Conservation (phyloP, 352 stramenopile species). For the Aphanomyces stellatus region DNA sequence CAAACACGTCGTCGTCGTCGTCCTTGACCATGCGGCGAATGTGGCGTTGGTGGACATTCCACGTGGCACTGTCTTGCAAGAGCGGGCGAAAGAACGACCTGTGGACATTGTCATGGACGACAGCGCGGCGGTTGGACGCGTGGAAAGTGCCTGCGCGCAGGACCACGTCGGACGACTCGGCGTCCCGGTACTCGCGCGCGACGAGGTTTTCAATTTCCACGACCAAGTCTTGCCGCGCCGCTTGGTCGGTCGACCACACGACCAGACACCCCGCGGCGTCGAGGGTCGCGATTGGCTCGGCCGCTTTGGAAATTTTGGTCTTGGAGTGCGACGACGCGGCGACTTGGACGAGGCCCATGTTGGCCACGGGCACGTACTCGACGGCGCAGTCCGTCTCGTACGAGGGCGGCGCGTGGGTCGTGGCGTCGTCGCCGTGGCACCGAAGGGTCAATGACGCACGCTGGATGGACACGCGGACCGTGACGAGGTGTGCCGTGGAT, state of each 20-base stretch:
- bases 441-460: slow-evolving; percentile 13
- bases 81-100: neutral
- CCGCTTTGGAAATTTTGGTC: slow-evolving; percentile 45
- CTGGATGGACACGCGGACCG: slow-evolving; percentile 16
- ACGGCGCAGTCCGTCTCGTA: neutral
- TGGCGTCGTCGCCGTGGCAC: neutral
- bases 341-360: slow-evolving; percentile 70
- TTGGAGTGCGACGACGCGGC: slow-evolving; percentile 28
- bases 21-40: neutral
- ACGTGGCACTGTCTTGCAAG: neutral
- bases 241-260: slow-evolving; percentile 24
- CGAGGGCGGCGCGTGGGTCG: neutral
- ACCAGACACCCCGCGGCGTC: slow-evolving; percentile 43
- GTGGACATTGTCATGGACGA: neutral
- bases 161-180: neutral
- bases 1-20: too few relatives aligned
- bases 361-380: slow-evolving; percentile 67
- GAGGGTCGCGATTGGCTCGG: slow-evolving; percentile 45
- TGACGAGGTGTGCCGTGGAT: neutral
- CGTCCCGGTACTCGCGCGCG: too few relatives aligned
- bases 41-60: neutral
- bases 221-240: slow-evolving; percentile 37
- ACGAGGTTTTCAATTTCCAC: slow-evolving; percentile 69
- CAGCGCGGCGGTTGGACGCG: neutral
- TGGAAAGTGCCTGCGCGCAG: neutral